A percentile compares a stretch with the other conserved stretches of the same genome.
These are phyloP conservation scores for Populus hybrid DNA, from an alignment of 441 rosid genomes.

Conservation along the genomic window DNA sequence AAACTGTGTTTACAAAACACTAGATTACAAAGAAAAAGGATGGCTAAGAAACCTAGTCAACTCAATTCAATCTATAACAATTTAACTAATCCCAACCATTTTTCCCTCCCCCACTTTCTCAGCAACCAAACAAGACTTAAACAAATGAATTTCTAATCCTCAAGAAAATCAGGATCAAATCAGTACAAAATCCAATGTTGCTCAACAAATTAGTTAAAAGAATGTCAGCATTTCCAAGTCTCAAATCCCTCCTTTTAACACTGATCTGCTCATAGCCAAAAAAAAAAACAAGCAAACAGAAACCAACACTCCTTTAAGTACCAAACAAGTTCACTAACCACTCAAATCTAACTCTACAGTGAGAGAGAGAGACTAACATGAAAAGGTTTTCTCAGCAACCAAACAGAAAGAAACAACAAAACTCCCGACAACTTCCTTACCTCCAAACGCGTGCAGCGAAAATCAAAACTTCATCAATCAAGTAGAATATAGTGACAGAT, in stretches of 20 bases:
- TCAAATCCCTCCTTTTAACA: slow-evolving; percentile 15
- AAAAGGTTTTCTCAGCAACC: slow-evolving; percentile 24
- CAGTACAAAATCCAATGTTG: not conserved
- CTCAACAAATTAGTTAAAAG: not conserved
- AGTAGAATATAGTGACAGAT: slow-evolving; percentile 2
- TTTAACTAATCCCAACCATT: not conserved
- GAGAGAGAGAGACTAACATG: not conserved
- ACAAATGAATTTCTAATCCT: too few relatives aligned
- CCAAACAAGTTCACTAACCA: not conserved
- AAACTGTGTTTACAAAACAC: not conserved
- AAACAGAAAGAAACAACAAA: slow-evolving; percentile 14
- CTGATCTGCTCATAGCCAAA: slow-evolving; percentile 34
- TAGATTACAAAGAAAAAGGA: too few relatives aligned
- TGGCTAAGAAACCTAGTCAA: too few relatives aligned
- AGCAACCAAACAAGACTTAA: not conserved
- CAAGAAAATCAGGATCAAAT: not conserved
- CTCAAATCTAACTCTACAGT: not conserved
- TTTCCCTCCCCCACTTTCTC: not conserved
- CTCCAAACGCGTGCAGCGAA: slow-evolving; percentile 22
- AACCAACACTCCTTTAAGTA: slow-evolving; percentile 1
- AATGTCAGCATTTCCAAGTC: not conserved
- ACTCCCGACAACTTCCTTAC: slow-evolving; percentile 10
- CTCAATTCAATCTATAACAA: not conserved
- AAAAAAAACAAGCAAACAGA: not conserved
- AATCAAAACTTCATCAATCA: slow-evolving; percentile 42